Evolutionary conservation across 192 early-diverging fungal genomes (phyloP), one percentile per base, ranked within the genome.

Genomic region (Backusella psychrophila): DNA sequence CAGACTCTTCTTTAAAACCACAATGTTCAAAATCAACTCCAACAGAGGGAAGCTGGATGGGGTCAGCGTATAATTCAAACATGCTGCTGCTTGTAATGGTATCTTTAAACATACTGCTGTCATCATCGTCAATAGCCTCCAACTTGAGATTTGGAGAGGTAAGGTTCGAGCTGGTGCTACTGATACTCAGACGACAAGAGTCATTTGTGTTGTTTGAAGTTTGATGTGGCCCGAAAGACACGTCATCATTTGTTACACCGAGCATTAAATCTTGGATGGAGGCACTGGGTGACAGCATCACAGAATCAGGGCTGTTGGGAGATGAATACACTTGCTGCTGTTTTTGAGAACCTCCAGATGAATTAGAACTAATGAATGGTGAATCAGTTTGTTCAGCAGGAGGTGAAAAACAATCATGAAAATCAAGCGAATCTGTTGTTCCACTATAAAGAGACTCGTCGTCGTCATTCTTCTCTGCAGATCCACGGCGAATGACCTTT

Each of bases 391-490:
- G 41, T 5, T 68, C 42, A 21, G 72, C 4, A 39, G 72, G 73
- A 33, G 78, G 78, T 2, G 78, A 79, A 66, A 81, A 78, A 46
- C 80, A 81, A 41, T 75, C 74, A 44, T 67, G 59, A 1, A 75
- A 75, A 12, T 75, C 74, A 34, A 75, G 63, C 23, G 74, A 66
- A 14, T 63, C 74, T 33, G 74, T 75, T 65, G 74, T 75, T 19
- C 74, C 74, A 67, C 74, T 75, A n/a, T 66, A 75, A 26, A 65
- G 41, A 17, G 74, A 75, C 14, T 75, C 59, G 36, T 39, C 11
- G 33, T 75, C 74, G 33, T 75, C 74, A 21, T 75, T 36, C 39
- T 75, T 31, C 36, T 52, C 41, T 36, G 14, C 39, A 33, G 34
- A 46, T 21, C 33, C 39, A 8, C 34, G 36, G 5, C 19, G 33